phyloP scores from a whole-genome alignment of 164 flowering plant species.

The Stephania japonica region DNA sequence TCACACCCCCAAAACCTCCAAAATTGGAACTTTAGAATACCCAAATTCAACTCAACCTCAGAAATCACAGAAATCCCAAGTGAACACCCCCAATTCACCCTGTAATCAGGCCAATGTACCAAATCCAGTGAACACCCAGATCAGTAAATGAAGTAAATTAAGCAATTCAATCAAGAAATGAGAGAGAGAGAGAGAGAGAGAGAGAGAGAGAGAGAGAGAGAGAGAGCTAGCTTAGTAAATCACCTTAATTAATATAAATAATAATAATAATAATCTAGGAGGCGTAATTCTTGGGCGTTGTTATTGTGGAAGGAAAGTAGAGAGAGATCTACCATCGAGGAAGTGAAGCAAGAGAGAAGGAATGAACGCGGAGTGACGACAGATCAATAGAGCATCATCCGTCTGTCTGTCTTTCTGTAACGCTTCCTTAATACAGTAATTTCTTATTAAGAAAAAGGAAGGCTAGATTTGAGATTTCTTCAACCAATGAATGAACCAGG shows the following conservation, averaged over 20 bases:
- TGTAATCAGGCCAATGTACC: neutral
- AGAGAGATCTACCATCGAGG: conserved; percentile 6
- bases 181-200: neutral
- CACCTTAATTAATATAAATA: too few species aligned
- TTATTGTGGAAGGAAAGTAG: neutral
- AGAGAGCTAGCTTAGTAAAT: too few species aligned
- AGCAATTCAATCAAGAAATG: neutral
- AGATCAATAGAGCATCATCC: neutral
- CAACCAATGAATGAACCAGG: conserved; percentile 3
- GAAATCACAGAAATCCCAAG: neutral
- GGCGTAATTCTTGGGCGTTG: neutral
- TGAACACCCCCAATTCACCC: neutral
- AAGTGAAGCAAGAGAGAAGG: neutral
- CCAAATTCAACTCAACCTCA: neutral
- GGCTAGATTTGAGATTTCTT: conserved; percentile 26
- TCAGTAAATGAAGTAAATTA: neutral
- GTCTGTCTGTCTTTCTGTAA: too few species aligned
- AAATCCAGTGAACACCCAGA: neutral
- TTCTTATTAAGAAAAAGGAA: too few species aligned
- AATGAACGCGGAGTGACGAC: conserved; percentile 5
- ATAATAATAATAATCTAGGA: too few species aligned
- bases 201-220: too few species aligned
- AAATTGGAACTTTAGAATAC: neutral
- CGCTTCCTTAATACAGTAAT: too few species aligned
- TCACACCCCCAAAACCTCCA: conserved; percentile 5